These are phyloP conservation scores for Epichloe brachyelytri DNA, from an alignment of 2,329 filamentous ascomycete species.

Conservation along the genomic window DNA sequence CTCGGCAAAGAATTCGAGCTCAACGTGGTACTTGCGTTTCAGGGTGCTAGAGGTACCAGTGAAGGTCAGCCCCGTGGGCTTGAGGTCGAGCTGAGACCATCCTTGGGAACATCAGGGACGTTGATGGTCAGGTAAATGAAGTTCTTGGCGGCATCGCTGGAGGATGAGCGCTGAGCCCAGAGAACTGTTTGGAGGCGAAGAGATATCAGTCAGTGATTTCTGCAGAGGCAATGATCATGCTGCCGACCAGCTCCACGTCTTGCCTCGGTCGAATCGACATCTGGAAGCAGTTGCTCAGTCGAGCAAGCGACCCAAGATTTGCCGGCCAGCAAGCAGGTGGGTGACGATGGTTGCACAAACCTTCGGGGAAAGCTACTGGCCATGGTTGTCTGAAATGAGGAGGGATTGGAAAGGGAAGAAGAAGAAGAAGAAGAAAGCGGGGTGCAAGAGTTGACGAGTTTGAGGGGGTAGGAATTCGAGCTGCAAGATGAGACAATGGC, in stretches of 20 bases:
- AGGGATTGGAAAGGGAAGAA: not conserved
- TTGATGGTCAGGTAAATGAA: constrained; percentile 87
- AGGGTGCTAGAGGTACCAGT: constrained; percentile 70
- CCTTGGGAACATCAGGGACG: constrained; percentile 69
- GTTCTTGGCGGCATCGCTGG: constrained; percentile 72
- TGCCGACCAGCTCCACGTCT: not conserved
- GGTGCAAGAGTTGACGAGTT: not conserved
- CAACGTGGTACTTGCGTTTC: constrained; percentile 76
- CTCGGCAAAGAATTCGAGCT: constrained; percentile 79
- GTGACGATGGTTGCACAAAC: constrained; percentile 13
- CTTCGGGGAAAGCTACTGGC: constrained; percentile 24
- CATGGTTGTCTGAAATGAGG: constrained; percentile 9
- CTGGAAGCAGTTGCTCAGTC: not conserved
- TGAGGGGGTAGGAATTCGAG: not conserved
- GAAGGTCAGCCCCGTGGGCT: constrained; percentile 66
- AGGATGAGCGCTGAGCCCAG: constrained; percentile 94
- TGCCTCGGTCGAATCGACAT: not conserved
- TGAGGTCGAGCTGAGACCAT: constrained; percentile 73
- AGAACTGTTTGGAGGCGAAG: constrained; percentile 47
- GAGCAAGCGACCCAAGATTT: not conserved
- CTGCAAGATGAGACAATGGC: not conserved
- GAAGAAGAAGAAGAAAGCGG: constrained; percentile 1
- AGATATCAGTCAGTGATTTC: not conserved
- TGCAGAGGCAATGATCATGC: not conserved
- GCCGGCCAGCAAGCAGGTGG: not conserved